These are phyloP conservation scores for Hymenoscyphus scutula DNA, from an alignment of 2,329 filamentous ascomycete species.

Conservation along the genomic window DNA sequence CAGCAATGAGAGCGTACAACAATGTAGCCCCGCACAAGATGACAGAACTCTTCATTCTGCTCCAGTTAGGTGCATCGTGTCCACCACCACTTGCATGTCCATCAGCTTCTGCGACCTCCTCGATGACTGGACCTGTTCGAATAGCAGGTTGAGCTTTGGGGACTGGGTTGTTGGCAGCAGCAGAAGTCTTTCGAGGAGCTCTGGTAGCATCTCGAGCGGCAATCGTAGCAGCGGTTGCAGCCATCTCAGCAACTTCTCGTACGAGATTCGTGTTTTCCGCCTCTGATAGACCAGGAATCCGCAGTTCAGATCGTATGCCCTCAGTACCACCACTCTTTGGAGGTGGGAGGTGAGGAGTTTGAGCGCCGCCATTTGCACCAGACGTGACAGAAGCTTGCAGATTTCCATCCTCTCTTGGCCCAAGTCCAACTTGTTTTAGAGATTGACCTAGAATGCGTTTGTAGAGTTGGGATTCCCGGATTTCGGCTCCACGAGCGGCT, in stretches of 20 bases:
- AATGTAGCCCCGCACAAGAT: slow-evolving; percentile 87
- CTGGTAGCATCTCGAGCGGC: slow-evolving; percentile 74
- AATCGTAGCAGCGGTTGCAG: slow-evolving; percentile 83
- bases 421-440: slow-evolving; percentile 75
- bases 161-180: slow-evolving; percentile 38
- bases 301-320: slow-evolving; percentile 45
- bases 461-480: slow-evolving; percentile 86
- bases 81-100: slow-evolving; percentile 58
- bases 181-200: slow-evolving; percentile 49
- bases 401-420: slow-evolving; percentile 47
- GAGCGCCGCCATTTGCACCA: slow-evolving; percentile 43
- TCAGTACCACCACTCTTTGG: slow-evolving; percentile 57
- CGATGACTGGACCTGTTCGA: slow-evolving; percentile 29
- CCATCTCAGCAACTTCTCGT: slow-evolving; percentile 88
- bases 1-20: slow-evolving; percentile 93
- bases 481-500: slow-evolving; percentile 50
- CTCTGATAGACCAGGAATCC: slow-evolving; percentile 70
- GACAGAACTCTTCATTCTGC: slow-evolving; percentile 82
- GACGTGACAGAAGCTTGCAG: slow-evolving; percentile 35
- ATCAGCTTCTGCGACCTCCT: slow-evolving; percentile 38
- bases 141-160: slow-evolving; percentile 36
- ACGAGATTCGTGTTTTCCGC: slow-evolving; percentile 79
- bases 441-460: slow-evolving; percentile 92
- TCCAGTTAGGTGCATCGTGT: slow-evolving; percentile 99
- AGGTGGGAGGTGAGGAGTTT: slow-evolving; percentile 72